A percentile compares a stretch with the other conserved stretches of the same genome.
phyloP scores from a whole-genome alignment of 2,329 filamentous ascomycete species.

The Talaromyces islandicus region DNA sequence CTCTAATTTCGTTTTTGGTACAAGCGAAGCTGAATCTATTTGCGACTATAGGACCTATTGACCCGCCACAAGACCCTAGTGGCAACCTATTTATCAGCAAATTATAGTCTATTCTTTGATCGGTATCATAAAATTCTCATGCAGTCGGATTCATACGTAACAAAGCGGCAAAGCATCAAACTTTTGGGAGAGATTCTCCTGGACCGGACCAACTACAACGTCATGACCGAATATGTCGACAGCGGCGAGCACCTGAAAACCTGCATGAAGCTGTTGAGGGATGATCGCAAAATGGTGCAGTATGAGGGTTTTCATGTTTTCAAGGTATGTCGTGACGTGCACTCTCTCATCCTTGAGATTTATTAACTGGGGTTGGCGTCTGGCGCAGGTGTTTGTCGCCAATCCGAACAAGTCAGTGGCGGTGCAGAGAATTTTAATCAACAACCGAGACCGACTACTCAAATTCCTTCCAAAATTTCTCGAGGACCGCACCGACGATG shows the following conservation, averaged over 20 bases:
- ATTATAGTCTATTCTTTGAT: constrained; percentile 89
- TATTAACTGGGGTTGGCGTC: constrained; percentile 15
- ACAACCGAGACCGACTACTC: constrained; percentile 88
- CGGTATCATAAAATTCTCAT: constrained; percentile 84
- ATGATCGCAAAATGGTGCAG: constrained; percentile 98
- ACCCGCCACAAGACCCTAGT: constrained; percentile 92
- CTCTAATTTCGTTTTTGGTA: background rate
- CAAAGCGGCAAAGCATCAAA: constrained; percentile 96
- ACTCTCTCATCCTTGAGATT: background rate
- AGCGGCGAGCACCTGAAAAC: constrained; percentile 94
- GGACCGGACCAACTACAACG: constrained; percentile 91
- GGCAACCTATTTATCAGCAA: constrained; percentile 76
- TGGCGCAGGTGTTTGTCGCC: constrained; percentile 75
- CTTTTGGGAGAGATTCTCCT: constrained; percentile 89
- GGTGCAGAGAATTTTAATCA: constrained; percentile 90
- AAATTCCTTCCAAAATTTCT: constrained; percentile 87
- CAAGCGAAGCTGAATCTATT: constrained; percentile 7
- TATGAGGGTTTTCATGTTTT: constrained; percentile 99
- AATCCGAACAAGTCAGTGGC: constrained; percentile 97
- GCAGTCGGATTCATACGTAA: constrained; percentile 93
- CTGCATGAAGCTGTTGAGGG: constrained; percentile 93
- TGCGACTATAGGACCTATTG: constrained; percentile 66
- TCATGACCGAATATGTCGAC: constrained; percentile 97
- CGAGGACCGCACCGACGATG: constrained; percentile 91
- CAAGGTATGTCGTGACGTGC: constrained; percentile 52